A percentile compares a stretch with the other conserved stretches of the same genome.
These are phyloP conservation scores for Coemansia biformis DNA, from an alignment of 192 early-diverging fungal genomes.

Conservation along the genomic window DNA sequence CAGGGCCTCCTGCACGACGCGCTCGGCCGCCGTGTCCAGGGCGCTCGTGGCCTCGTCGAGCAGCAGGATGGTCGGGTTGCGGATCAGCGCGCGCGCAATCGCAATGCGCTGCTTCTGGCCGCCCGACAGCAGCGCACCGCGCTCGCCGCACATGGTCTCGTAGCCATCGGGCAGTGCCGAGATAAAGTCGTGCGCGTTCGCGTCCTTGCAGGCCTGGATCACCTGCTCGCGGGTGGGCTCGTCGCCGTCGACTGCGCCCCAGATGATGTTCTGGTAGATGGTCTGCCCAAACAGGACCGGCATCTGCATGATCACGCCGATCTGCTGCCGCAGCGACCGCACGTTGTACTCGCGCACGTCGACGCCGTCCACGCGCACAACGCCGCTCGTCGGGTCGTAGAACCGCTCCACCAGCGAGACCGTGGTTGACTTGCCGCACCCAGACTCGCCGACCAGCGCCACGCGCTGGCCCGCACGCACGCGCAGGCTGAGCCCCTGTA, in stretches of 20 bases:
- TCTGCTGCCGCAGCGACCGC: constrained; percentile 73
- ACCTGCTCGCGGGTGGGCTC: constrained; percentile 71
- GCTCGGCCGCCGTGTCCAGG: constrained; percentile 74
- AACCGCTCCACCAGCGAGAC: constrained; percentile 81
- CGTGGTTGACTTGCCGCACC: constrained; percentile 83
- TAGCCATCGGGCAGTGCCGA: constrained; percentile 67
- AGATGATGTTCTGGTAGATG: constrained; percentile 78
- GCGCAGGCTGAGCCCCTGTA: constrained; percentile 66
- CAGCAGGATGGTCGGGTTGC: constrained; percentile 79
- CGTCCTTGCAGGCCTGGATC: constrained; percentile 56
- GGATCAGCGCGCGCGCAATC: constrained; percentile 87
- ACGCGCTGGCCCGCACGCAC: constrained; percentile 75
- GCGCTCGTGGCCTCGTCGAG: constrained; percentile 89
- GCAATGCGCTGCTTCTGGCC: constrained; percentile 97
- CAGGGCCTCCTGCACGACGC: constrained; percentile 76
- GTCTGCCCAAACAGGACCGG: constrained; percentile 79
- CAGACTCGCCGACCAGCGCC: constrained; percentile 86
- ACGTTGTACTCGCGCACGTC: constrained; percentile 75
- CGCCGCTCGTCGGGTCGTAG: constrained; percentile 60
- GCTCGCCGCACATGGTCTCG: constrained; percentile 86
- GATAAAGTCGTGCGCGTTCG: constrained; percentile 77
- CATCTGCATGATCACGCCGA: constrained; percentile 89
- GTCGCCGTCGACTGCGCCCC: constrained; percentile 54
- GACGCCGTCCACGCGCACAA: constrained; percentile 66
- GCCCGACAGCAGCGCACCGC: constrained; percentile 74